Base-by-base conservation (phyloP, 2,329 filamentous ascomycete genomes). In the Colletotrichum trifolii region DNA sequence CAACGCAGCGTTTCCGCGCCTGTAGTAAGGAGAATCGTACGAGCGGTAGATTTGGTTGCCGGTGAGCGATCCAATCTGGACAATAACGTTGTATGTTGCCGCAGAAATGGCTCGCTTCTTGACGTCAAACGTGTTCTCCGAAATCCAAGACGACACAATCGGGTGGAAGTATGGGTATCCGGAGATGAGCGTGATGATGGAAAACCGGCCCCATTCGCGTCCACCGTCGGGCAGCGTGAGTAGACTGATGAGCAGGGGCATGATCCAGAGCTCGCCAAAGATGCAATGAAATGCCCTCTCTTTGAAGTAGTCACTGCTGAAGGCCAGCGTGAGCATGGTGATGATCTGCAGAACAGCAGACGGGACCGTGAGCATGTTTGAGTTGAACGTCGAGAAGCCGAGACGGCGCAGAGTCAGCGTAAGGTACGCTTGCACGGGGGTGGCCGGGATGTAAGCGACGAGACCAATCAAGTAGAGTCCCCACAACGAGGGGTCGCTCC, bases 131-230 rank as follows among this genome's bases (percentile, higher is more conserved):
- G 77, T 79, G 70, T 83, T 83, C 69, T 83, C 80, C 1, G 79
- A 82, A 53, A 82, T 80, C 81, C 82, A 88, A 6, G 80, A 78
- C 4, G 79, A 78, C 10, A 83, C 76, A 13, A 87, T 80, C 2
- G 86, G 85, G 68, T 88, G 86, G 57, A 87, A 83, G 69, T 88
- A 88, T 0, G 86, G 86, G 62, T 83, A 82, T 2, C 85, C 84
- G 10, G 85, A 79, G 38, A 88, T 78, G 43, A 89, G 70, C 1
- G 83, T 83, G 13, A 84, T 77, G 36, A 87, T 72, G 1, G 78
- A 74, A 75, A 82, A 89, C 13, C 84, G 76, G 0, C 74, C 75
- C 86, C 87, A 89, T 38, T 82, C 75, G 17, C 80, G 79, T 1
- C 80, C 81, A 17, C 76, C 75, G 25, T 76, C 70, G 2, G 77